Evolutionary conservation across 2,329 filamentous ascomycete genomes (phyloP).

Genomic region (Penicillium sp.): DNA sequence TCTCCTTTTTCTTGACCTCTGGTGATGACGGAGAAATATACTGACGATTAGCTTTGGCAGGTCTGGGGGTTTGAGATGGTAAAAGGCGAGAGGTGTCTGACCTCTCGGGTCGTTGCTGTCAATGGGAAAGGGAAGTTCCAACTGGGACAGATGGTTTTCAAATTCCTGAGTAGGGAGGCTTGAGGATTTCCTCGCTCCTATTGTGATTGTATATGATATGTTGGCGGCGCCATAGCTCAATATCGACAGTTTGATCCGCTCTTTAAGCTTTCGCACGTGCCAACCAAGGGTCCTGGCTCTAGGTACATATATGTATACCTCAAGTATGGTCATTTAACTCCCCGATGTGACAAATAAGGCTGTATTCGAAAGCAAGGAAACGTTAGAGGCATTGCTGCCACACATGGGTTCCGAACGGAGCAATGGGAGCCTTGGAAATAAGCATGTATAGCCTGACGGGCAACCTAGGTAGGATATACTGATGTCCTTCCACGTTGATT

Average conservation of each 20-base stretch:
- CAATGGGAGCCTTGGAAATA: no score
- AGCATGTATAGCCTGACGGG: no score
- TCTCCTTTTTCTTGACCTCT: not conserved
- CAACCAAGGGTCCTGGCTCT: not conserved
- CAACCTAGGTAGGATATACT: no score
- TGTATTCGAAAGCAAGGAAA: not conserved
- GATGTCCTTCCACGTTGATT: no score
- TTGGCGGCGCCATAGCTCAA: no score
- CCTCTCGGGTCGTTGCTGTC: slow-evolving; percentile 1
- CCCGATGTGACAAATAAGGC: no score
- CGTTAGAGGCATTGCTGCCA: no score
- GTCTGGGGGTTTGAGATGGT: slow-evolving; percentile 11
- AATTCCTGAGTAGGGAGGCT: not conserved
- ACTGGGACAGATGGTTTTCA: slow-evolving; percentile 1
- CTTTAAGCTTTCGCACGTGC: no score
- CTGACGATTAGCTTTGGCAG: not conserved
- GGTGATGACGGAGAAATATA: not conserved
- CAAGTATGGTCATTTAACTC: not conserved
- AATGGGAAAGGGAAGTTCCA: slow-evolving; percentile 7
- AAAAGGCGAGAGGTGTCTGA: not conserved
- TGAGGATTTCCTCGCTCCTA: not conserved
- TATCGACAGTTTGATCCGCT: no score
- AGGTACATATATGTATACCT: not conserved
- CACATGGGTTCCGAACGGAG: no score
- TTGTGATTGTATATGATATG: no score